Evolutionary conservation across 805 yeast genomes (phyloP), one percentile per base, ranked within the genome.

Genomic region (Kuraishia molischiana): DNA sequence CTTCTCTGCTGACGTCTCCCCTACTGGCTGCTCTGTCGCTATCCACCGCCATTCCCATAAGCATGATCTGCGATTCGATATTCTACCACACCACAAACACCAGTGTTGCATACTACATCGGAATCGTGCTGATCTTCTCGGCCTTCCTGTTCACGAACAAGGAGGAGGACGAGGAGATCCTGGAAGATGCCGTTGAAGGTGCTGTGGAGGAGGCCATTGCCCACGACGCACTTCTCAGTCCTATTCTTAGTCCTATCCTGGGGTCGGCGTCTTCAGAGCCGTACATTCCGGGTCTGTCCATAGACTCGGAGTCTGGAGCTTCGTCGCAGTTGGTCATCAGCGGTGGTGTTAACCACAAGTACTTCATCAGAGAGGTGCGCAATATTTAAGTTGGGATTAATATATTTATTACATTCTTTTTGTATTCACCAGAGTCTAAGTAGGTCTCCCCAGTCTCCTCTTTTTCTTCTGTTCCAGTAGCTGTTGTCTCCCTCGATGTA

Each of bases 391-490:
- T n/a, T n/a, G n/a, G n/a, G n/a, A n/a, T n/a, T n/a, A 6, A 28
- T 30, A 4, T 17, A 14, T 19, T 17, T 34, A n/a, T 29, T 20
- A 22, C 24, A 19, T 9, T 29, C 8, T 19, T 24, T 24, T 10
- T 24, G 17, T 34, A 8, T n/a, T n/a, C n/a, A 80, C 90, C 89
- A 82, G 30, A 82, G 55, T 21, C 68, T 59, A 3, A 64, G 46
- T 11, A 77, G 52, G 19, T 63, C 79, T 14, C 58, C 54, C 92
- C 92, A 83, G 46, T 80, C 74, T 4, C 64, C 63, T 5, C 58
- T 59, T 48, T 67, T 71, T 50, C 97, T 76, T 49, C 85, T 72
- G 44, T 72, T 75, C 97, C 97, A 87, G 54, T 87, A 87, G 49
- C 79, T 67, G 32, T 64, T 59, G 1, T 64, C 65, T 1, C 95